phyloP scores from a whole-genome alignment of 2,329 filamentous ascomycete species.

The Colletotrichum sp. region DNA sequence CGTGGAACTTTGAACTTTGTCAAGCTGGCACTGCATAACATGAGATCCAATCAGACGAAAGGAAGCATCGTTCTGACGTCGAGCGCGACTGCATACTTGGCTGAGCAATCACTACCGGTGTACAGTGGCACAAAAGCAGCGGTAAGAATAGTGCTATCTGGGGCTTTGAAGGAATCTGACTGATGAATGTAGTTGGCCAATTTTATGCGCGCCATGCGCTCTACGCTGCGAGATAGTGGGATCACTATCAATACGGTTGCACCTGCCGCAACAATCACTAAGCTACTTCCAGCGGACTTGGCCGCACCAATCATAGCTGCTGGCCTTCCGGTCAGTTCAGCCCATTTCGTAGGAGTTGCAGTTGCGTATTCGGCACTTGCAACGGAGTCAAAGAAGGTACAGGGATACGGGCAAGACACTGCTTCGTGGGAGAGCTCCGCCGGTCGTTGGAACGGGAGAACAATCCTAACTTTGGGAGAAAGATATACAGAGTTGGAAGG shows the following conservation, averaged over 20 bases:
- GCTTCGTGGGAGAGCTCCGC: not conserved
- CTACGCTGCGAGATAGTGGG: slow-evolving; percentile 26
- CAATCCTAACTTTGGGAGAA: not conserved
- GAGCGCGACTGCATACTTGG: slow-evolving; percentile 39
- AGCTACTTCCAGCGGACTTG: slow-evolving; percentile 32
- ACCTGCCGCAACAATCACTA: slow-evolving; percentile 37
- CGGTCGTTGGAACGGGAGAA: not conserved
- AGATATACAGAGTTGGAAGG: not conserved
- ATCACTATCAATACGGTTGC: slow-evolving; percentile 43
- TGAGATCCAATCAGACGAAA: slow-evolving; percentile 24
- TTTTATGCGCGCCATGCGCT: slow-evolving; percentile 36
- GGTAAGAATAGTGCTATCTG: not conserved
- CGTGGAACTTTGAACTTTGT: slow-evolving; percentile 32
- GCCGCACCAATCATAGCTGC: slow-evolving; percentile 29
- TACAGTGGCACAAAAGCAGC: slow-evolving; percentile 28
- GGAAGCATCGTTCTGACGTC: slow-evolving; percentile 43
- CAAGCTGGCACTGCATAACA: slow-evolving; percentile 34
- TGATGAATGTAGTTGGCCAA: slow-evolving; percentile 19
- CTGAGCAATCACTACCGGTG: slow-evolving; percentile 39
- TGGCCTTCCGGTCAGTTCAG: slow-evolving; percentile 35
- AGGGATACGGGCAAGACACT: not conserved
- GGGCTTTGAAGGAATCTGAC: not conserved
- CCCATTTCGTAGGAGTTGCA: slow-evolving; percentile 36
- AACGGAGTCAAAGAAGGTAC: not conserved
- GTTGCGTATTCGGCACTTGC: slow-evolving; percentile 41